Conservation (phyloP, 148 eudicot species). For the Fagopyrum homotropicum region DNA sequence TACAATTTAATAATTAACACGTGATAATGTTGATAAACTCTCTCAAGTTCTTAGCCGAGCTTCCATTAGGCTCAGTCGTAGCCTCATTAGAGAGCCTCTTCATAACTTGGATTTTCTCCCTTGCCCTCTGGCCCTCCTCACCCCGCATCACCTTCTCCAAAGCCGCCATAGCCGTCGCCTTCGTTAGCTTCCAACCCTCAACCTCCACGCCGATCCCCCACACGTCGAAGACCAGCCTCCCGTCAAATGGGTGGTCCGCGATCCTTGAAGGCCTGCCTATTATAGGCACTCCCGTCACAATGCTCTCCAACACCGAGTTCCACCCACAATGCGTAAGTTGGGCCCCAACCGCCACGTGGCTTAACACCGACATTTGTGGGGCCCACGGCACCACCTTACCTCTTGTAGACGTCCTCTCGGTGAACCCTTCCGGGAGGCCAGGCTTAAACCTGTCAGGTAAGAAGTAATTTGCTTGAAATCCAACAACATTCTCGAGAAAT, state of each 20-base stretch:
- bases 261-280: background rate
- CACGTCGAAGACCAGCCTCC: background rate
- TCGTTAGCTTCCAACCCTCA: background rate
- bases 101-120: background rate
- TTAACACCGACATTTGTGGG: background rate
- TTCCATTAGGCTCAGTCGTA: background rate
- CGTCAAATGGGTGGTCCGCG: background rate
- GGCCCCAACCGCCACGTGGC: background rate
- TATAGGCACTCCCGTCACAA: background rate
- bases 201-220: background rate
- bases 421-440: background rate
- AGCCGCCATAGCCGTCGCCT: background rate
- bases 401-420: background rate
- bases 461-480: no score
- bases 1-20: no score
- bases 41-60: background rate
- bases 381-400: constrained; percentile 9
- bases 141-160: background rate
- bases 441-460: background rate
- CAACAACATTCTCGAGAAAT: no score
- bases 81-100: background rate
- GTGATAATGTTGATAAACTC: background rate
- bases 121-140: background rate
- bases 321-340: background rate
- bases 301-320: background rate